A percentile compares a stretch with the other conserved stretches of the same genome.
These are phyloP conservation scores for Russula olivacea DNA, from an alignment of 768 basidiomycete species.

Conservation along the genomic window DNA sequence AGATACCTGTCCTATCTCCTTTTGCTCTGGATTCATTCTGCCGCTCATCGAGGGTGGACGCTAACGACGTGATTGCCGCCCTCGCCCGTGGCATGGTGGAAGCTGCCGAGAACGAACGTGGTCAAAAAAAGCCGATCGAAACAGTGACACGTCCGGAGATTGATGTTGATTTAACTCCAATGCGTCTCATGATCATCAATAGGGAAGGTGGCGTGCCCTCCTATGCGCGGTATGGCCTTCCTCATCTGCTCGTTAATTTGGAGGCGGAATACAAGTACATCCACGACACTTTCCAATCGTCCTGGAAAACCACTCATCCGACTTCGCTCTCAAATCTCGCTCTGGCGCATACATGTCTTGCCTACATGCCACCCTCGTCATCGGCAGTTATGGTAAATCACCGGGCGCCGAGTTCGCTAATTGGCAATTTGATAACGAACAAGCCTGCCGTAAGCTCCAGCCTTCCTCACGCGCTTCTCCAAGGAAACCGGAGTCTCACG, in stretches of 20 bases:
- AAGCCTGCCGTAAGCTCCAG: conserved; percentile 95
- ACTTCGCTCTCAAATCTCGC: conserved; percentile 81
- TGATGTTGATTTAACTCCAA: conserved; percentile 80
- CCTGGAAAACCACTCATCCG: conserved; percentile 75
- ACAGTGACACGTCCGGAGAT: conserved; percentile 33
- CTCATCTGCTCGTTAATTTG: conserved; percentile 94
- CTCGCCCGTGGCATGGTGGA: conserved; percentile 79
- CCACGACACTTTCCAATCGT: conserved; percentile 69
- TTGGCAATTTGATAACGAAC: conserved; percentile 96
- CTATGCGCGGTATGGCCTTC: conserved; percentile 89
- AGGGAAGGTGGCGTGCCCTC: conserved; percentile 95
- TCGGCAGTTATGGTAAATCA: conserved; percentile 98
- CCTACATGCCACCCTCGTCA: conserved; percentile 88
- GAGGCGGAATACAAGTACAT: conserved; percentile 83
- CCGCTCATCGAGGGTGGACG: conserved; percentile 75
- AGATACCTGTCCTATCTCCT: conserved; percentile 93
- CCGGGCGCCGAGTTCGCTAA: conserved; percentile 89
- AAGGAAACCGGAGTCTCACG: conserved; percentile 79
- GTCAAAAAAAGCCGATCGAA: conserved; percentile 32
- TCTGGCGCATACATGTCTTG: conserved; percentile 79
- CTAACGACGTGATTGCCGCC: conserved; percentile 85
- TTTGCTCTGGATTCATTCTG: conserved; percentile 90
- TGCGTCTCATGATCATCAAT: conserved; percentile 97
- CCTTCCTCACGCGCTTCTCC: conserved; percentile 87
- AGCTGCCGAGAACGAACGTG: conserved; percentile 44